A percentile compares a stretch with the other conserved stretches of the same genome.
Evolutionary conservation across 1,284 basidiomycete genomes (phyloP).

Genomic region (Fistulina hepatica): DNA sequence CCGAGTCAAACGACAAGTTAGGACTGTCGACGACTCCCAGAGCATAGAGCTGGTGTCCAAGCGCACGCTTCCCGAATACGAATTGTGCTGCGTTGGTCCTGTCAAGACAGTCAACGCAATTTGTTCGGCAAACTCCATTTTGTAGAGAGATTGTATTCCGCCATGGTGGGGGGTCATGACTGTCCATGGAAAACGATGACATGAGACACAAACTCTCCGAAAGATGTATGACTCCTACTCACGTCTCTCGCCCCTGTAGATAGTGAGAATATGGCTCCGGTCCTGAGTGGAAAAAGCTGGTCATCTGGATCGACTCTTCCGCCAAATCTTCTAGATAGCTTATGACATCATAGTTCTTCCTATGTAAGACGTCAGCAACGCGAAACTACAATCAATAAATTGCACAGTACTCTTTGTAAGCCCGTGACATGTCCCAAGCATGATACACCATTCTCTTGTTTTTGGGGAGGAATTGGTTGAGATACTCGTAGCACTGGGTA

Average conservation of each 20-base stretch:
- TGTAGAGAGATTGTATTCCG: conserved; percentile 73
- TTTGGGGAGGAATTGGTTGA: conserved; percentile 90
- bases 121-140: conserved; percentile 83
- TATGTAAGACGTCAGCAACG: conserved; percentile 23
- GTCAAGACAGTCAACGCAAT: conserved; percentile 96
- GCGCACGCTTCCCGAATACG: conserved; percentile 90
- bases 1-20: conserved; percentile 85
- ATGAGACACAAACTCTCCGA: not conserved
- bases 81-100: conserved; percentile 98
- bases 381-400: conserved; percentile 14
- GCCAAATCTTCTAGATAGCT: conserved; percentile 93
- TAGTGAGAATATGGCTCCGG: conserved; percentile 66
- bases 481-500: conserved; percentile 83
- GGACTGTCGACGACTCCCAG: conserved; percentile 82
- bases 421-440: conserved; percentile 93
- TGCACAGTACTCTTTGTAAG: conserved; percentile 82
- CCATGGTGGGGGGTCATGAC: conserved; percentile 31
- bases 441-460: conserved; percentile 86
- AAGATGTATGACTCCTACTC: conserved; percentile 12
- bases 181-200: no score
- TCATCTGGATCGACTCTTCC: conserved; percentile 86
- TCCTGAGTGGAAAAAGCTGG: conserved; percentile 90
- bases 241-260: conserved; percentile 40
- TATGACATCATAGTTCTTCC: conserved; percentile 93
- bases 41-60: conserved; percentile 94